phyloP scores from a whole-genome alignment of 768 basidiomycete genomes.

The Leccinum sublutescens region DNA sequence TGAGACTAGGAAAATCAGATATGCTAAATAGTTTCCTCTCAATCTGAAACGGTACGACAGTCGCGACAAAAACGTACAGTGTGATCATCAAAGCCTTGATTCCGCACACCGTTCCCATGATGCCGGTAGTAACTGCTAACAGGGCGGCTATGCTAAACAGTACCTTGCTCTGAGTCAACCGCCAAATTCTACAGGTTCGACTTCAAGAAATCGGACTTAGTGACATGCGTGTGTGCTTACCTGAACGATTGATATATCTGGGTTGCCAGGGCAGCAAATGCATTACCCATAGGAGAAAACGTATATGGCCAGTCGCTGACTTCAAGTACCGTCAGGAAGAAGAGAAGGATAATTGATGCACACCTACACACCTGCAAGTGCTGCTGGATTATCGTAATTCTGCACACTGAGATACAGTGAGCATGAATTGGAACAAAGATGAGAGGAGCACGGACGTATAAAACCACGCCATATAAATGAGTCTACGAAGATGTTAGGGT shows the following conservation, averaged over 20 bases:
- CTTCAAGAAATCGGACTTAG: not conserved
- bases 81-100: not conserved
- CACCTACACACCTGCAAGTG: not conserved
- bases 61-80: not conserved
- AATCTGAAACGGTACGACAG: not conserved
- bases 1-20: not conserved
- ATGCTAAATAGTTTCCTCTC: not conserved
- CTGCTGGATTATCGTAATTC: not conserved
- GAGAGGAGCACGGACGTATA: conserved; percentile 8
- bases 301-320: conserved; percentile 49
- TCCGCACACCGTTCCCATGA: not conserved
- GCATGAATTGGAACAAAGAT: not conserved
- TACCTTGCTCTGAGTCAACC: conserved; percentile 1
- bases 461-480: conserved; percentile 20
- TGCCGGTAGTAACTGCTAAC: not conserved
- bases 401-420: not conserved
- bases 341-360: not conserved
- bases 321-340: conserved; percentile 13
- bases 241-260: conserved; percentile 48
- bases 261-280: conserved; percentile 46
- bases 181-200: conserved; percentile 12
- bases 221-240: conserved; percentile 22
- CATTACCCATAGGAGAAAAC: conserved; percentile 48
- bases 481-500: not conserved
- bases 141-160: not conserved